Percentiles rank a stretch among this genome's conserved stretches.
Evolutionary conservation across 306 rosid species (phyloP).

Genomic region (Abrus precatorius): DNA sequence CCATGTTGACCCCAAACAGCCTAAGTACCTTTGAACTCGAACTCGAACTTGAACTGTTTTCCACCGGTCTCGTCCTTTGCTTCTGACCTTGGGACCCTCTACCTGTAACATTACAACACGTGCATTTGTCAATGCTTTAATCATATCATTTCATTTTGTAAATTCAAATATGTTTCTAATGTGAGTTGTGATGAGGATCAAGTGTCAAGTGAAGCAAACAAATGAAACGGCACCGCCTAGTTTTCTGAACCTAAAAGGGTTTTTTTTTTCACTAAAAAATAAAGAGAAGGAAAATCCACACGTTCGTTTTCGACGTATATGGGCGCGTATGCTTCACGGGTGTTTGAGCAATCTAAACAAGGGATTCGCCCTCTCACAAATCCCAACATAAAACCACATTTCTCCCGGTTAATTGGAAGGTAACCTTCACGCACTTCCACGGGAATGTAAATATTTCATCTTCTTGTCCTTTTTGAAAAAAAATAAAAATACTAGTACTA

Average conservation of each 20-base stretch:
- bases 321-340: slow-evolving; percentile 40
- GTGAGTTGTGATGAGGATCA: slow-evolving; percentile 22
- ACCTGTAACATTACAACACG: slow-evolving; percentile 50
- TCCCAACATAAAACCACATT: slow-evolving; percentile 49
- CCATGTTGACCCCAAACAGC: slow-evolving; percentile 94
- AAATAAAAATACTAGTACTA: not conserved
- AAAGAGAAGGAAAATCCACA: not conserved
- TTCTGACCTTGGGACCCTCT: slow-evolving; percentile 55
- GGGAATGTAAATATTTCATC: slow-evolving; percentile 38
- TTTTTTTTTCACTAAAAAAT: not conserved
- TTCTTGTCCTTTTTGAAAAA: not conserved
- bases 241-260: slow-evolving; percentile 36
- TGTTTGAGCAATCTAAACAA: not conserved
- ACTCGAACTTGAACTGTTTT: slow-evolving; percentile 54
- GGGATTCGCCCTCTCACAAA: slow-evolving; percentile 7
- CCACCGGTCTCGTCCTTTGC: slow-evolving; percentile 58
- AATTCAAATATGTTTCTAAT: not conserved
- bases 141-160: not conserved
- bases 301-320: not conserved
- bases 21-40: slow-evolving; percentile 75
- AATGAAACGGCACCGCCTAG: slow-evolving; percentile 47
- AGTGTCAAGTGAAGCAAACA: slow-evolving; percentile 6
- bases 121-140: slow-evolving; percentile 44
- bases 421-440: slow-evolving; percentile 60
- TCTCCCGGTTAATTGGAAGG: slow-evolving; percentile 64